Percentiles rank a stretch among this genome's conserved stretches.
Conservation (phyloP, 108 stramenopile genomes). For the Cyclotella sp. region DNA sequence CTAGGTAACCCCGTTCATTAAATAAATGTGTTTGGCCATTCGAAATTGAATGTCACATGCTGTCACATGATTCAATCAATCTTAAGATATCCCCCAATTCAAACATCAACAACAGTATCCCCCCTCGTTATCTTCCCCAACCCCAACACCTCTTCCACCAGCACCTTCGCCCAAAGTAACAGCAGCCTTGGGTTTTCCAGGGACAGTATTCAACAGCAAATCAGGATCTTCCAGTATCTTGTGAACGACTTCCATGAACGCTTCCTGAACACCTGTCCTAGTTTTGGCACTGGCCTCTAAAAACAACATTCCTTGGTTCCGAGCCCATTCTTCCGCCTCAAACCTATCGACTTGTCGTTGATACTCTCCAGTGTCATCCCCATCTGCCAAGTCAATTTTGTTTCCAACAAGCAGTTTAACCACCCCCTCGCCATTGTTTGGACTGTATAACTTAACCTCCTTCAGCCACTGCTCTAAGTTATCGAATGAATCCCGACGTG, state of each 20-base stretch:
- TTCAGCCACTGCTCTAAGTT: conserved; percentile 97
- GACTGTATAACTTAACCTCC: conserved; percentile 95
- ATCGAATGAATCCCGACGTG: conserved; percentile 97
- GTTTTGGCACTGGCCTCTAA: conserved; percentile 97
- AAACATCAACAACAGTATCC: conserved; percentile 50
- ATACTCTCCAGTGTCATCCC: conserved; percentile 25
- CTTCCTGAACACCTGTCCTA: conserved; percentile 89
- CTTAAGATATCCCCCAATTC: background rate
- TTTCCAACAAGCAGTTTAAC: conserved; percentile 98
- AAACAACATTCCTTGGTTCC: conserved; percentile 95
- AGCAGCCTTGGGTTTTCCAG: conserved; percentile 75
- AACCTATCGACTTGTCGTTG: conserved; percentile 78
- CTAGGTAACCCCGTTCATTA: too few species aligned
- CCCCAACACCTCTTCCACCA: conserved; percentile 21
- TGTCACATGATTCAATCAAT: too few species aligned
- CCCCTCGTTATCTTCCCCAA: conserved; percentile 48
- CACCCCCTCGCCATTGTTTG: conserved; percentile 94
- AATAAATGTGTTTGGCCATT: too few species aligned
- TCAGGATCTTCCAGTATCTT: conserved; percentile 97
- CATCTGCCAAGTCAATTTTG: conserved; percentile 90
- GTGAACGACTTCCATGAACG: conserved; percentile 95
- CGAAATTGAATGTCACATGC: too few species aligned
- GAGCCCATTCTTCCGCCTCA: conserved; percentile 94
- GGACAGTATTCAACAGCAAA: conserved; percentile 88
- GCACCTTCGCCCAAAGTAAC: conserved; percentile 44